phyloP scores from a whole-genome alignment of 2,329 filamentous ascomycete genomes.

The Ustulina deusta region DNA sequence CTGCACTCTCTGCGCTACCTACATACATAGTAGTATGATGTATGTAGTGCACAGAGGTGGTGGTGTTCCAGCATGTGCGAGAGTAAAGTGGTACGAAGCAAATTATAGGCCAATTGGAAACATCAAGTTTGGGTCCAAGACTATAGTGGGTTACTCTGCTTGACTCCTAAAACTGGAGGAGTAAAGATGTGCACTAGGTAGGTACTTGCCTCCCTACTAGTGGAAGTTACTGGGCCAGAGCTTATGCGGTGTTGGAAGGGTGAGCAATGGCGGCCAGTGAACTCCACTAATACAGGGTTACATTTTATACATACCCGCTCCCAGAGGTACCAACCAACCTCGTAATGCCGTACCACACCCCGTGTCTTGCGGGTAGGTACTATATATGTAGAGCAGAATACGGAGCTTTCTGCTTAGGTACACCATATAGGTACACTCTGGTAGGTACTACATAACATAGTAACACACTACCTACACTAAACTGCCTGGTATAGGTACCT shows the following conservation, averaged over 20 bases:
- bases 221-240: constrained; percentile 14
- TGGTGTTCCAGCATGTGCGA: constrained; percentile 31
- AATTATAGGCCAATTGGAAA: constrained; percentile 39
- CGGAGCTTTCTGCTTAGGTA: not conserved
- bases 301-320: not conserved
- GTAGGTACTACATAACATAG: not conserved
- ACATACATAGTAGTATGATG: not conserved
- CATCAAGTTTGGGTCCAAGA: constrained; percentile 17
- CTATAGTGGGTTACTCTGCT: constrained; percentile 29
- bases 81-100: constrained; percentile 21
- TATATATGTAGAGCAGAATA: not conserved
- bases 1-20: constrained; percentile 15
- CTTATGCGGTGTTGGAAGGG: constrained; percentile 14
- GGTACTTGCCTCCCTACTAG: no score
- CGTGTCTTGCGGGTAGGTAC: no score
- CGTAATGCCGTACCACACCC: no score
- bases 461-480: not conserved
- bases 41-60: not conserved
- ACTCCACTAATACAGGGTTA: constrained; percentile 9
- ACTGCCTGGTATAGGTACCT: not conserved
- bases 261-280: not conserved
- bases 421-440: no score
- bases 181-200: constrained; percentile 29
- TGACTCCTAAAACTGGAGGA: constrained; percentile 15
- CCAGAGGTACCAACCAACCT: no score